Percentiles rank a stretch among this genome's conserved stretches.
phyloP scores from a whole-genome alignment of 306 rosid genomes.

The Medicago arabica region DNA sequence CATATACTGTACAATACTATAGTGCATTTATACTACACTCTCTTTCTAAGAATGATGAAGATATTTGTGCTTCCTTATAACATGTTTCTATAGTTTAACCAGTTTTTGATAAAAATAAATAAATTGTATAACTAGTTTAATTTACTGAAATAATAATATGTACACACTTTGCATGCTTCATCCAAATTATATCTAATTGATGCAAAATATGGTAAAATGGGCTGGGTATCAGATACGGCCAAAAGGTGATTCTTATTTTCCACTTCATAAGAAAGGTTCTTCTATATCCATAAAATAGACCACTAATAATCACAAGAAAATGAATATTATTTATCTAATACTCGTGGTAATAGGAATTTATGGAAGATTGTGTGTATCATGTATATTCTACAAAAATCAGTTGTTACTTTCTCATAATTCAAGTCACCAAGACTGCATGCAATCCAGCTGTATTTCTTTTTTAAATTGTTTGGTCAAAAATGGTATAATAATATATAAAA shows the following conservation, averaged over 20 bases:
- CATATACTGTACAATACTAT: background rate
- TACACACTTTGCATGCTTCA: background rate
- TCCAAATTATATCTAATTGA: background rate
- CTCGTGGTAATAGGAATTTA: conserved; percentile 20
- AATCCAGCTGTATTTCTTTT: conserved; percentile 38
- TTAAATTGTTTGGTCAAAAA: conserved; percentile 9
- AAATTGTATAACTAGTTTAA: background rate
- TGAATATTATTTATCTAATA: conserved; percentile 1
- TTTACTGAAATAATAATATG: background rate
- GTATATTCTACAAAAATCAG: conserved; percentile 26
- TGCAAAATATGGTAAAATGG: background rate
- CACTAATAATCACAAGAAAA: background rate
- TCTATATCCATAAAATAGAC: background rate
- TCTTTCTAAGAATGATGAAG: background rate
- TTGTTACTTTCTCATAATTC: conserved; percentile 27
- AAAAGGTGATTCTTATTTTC: background rate
- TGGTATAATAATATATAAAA: background rate
- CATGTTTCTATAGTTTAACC: background rate
- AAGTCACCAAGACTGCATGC: conserved; percentile 42
- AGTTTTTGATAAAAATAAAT: no score
- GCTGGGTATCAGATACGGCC: background rate
- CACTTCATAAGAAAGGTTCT: conserved; percentile 1
- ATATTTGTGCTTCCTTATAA: background rate
- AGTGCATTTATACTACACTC: background rate
- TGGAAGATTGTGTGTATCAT: conserved; percentile 26